A percentile compares a stretch with the other conserved stretches of the same genome.
Conservation (phyloP, 257 asterid genomes). For the Ilex aquifolium region DNA sequence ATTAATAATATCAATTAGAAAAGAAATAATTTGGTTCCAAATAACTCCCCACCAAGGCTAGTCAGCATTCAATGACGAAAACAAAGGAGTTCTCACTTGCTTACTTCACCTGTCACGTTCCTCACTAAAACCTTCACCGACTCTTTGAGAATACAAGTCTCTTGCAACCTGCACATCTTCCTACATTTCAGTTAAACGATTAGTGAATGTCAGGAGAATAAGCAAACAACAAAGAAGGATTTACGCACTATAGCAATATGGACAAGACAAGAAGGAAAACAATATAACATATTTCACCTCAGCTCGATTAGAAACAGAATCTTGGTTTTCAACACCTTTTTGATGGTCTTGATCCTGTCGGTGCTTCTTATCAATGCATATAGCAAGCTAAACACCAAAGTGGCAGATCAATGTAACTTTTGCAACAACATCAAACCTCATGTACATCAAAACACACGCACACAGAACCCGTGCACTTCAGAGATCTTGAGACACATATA, state of each 20-base stretch:
- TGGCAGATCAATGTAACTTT: conserved; percentile 14
- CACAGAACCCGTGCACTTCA: too few species aligned
- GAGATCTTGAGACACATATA: too few species aligned
- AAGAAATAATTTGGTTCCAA: neutral
- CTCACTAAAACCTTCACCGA: conserved; percentile 22
- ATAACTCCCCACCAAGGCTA: conserved; percentile 6
- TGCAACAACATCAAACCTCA: neutral
- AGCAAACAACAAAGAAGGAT: conserved; percentile 4
- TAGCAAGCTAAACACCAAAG: conserved; percentile 57
- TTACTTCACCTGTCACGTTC: conserved; percentile 54
- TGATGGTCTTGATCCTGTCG: conserved; percentile 35
- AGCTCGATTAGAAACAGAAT: conserved; percentile 25
- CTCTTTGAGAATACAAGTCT: conserved; percentile 35
- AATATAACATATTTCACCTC: conserved; percentile 23
- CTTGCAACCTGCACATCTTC: conserved; percentile 32
- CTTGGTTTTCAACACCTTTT: conserved; percentile 25
- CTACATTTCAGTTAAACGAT: conserved; percentile 27
- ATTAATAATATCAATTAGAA: neutral
- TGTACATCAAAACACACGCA: too few species aligned
- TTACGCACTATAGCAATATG: conserved; percentile 4
- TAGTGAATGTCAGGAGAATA: conserved; percentile 13
- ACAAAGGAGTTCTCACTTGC: conserved; percentile 35
- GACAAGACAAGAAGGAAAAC: conserved; percentile 16
- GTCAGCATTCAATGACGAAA: conserved; percentile 15
- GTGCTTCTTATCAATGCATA: conserved; percentile 62